Evolutionary conservation across 106 monocot genomes (phyloP).

Genomic region (Acorus gramineus): DNA sequence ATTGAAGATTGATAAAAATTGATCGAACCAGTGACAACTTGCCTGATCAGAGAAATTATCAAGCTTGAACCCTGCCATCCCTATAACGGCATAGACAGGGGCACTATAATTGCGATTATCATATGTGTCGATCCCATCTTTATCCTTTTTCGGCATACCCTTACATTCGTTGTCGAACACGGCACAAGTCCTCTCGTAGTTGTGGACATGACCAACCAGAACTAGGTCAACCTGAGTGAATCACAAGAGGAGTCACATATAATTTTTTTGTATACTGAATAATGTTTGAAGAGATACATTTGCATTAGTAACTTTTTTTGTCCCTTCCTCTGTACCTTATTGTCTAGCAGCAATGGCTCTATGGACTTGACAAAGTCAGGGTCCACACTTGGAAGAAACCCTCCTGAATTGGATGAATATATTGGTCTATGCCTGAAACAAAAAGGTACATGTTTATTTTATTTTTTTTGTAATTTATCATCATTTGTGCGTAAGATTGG

Average conservation of each 20-base stretch:
- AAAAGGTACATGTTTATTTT: not conserved
- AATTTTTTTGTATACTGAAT: too few relatives aligned
- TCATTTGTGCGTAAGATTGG: too few relatives aligned
- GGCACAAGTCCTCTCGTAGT: slow-evolving; percentile 73
- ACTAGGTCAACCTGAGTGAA: slow-evolving; percentile 54
- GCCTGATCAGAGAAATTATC: slow-evolving; percentile 36
- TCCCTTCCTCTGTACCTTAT: slow-evolving; percentile 21
- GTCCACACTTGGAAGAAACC: slow-evolving; percentile 31
- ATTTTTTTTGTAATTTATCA: too few relatives aligned
- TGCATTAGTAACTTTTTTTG: too few relatives aligned
- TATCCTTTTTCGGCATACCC: slow-evolving; percentile 45
- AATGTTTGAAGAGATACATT: too few relatives aligned
- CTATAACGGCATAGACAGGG: slow-evolving; percentile 63
- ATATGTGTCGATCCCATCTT: slow-evolving; percentile 49
- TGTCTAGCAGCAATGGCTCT: slow-evolving; percentile 44
- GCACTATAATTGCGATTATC: slow-evolving; percentile 43
- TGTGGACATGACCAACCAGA: slow-evolving; percentile 80
- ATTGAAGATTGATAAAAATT: too few relatives aligned
- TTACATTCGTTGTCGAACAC: slow-evolving; percentile 40
- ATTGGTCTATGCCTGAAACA: slow-evolving; percentile 61
- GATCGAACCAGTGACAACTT: slow-evolving; percentile 6
- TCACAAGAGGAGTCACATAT: too few relatives aligned
- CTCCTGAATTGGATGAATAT: slow-evolving; percentile 33
- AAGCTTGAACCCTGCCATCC: slow-evolving; percentile 63
- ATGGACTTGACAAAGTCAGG: slow-evolving; percentile 30